phyloP scores from a whole-genome alignment of 371 early-diverging fungal species.

The Circinella minor region DNA sequence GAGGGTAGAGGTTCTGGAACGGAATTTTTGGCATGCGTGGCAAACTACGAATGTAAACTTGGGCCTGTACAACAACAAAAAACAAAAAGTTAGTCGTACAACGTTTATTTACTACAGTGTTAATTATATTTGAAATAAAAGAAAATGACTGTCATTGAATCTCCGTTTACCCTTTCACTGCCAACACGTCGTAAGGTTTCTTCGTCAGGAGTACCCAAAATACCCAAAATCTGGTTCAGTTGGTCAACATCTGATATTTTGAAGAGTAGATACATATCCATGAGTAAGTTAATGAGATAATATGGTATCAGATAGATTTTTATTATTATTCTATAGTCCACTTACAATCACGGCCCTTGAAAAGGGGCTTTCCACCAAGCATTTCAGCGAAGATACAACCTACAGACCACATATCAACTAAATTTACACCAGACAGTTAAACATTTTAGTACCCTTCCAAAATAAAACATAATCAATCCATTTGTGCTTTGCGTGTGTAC shows the following conservation, averaged over 20 bases:
- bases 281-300: not conserved
- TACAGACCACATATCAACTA: constrained; percentile 98
- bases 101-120: not conserved
- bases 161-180: constrained; percentile 68
- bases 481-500: not conserved
- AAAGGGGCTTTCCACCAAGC: constrained; percentile 87
- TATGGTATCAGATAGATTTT: not conserved
- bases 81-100: constrained; percentile 5
- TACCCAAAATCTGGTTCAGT: constrained; percentile 95
- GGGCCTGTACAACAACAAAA: constrained; percentile 67
- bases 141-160: constrained; percentile 12
- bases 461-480: not conserved
- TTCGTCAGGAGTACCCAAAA: constrained; percentile 98
- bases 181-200: constrained; percentile 86
- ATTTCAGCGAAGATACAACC: constrained; percentile 98
- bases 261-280: not conserved
- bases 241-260: constrained; percentile 87
- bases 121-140: not conserved
- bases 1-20: constrained; percentile 83
- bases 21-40: constrained; percentile 90
- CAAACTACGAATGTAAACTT: constrained; percentile 92
- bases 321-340: not conserved
- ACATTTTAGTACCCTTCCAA: too few relatives aligned
- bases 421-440: not conserved
- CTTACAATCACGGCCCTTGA: constrained; percentile 90